These are phyloP conservation scores for Logfia minima DNA, from an alignment of 129 eudicot genomes.

Conservation along the genomic window DNA sequence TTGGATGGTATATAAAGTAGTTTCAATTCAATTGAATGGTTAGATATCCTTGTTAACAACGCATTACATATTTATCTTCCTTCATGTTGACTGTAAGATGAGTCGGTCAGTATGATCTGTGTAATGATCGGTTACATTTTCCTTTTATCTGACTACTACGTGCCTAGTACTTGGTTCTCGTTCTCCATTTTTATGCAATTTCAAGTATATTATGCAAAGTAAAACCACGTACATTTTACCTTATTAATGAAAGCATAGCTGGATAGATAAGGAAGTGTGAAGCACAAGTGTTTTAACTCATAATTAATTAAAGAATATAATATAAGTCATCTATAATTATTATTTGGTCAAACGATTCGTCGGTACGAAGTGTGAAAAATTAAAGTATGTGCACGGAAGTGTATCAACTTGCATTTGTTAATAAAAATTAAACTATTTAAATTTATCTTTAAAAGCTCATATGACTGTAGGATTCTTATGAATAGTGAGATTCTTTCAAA, in stretches of 20 bases:
- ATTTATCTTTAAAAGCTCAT: background rate
- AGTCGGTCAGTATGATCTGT: too few species aligned
- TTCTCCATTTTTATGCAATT: background rate
- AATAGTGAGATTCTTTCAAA: background rate
- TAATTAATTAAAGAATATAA: background rate
- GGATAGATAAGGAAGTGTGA: background rate
- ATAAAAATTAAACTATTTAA: background rate
- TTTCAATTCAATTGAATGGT: too few species aligned
- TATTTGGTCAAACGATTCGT: background rate
- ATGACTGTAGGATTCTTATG: background rate
- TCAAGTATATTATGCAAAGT: background rate
- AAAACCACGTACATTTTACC: background rate
- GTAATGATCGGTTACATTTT: too few species aligned
- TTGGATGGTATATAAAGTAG: too few species aligned
- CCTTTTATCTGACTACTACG: too few species aligned
- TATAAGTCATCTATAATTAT: background rate
- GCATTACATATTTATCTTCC: too few species aligned
- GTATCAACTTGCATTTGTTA: background rate
- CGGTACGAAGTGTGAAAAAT: constrained; percentile 3
- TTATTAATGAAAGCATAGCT: background rate
- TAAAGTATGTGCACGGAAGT: background rate
- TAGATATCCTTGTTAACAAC: too few species aligned
- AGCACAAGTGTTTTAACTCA: background rate
- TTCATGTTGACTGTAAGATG: too few species aligned
- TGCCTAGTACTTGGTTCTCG: too few species aligned